Evolutionary conservation across 495 filamentous ascomycete species (phyloP), one percentile per base, ranked within the genome.

Genomic region (Podospora conica): DNA sequence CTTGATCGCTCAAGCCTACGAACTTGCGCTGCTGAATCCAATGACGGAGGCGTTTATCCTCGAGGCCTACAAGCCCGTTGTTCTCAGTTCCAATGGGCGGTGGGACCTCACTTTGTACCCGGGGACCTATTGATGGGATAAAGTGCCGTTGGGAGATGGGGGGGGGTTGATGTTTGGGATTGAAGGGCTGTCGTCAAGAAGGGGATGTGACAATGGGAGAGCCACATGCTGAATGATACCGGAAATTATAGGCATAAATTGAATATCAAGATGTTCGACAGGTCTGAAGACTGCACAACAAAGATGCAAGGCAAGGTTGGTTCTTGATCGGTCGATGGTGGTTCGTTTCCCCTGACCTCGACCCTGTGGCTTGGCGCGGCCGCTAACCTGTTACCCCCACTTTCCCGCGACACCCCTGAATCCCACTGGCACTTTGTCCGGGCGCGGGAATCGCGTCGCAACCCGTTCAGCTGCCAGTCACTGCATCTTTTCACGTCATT

Each of bases 1-100:
- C 57, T 12, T 68, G 31, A 71, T 66, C 27, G 71, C 78, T 1
- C 68, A 68, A 25, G 69, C 75, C n/a, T 80, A 71, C 55, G 66
- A 70, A 53, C 48, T 70, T n/a, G 58, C 53, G 11, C 20, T 69
- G 58, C 33, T 69, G 21, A 59, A 65, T 20, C 67, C 67, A 7
- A 40, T 56, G 15, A 55, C 61, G 27, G 25, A 69, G n/a, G 67
- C 67, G 1, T 69, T 65, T 40, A 69, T 69, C 18, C 54, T 69
- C 0, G 58, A 69, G 9, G 55, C 57, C 5, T 63, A 63, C 40
- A 66, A 66, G 55, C 67, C 67, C 5, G 64, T 69, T 5, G 61
- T 69, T 55, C 59, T 61, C 15, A 69, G 64, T 18, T 29, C 56
- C 29, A 69, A 69, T 64, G 67, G 67, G 28, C 53, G 67, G 40